Percentiles rank a stretch among this genome's conserved stretches.
phyloP scores from a whole-genome alignment of 208 protist species.

The Porcisia deanei region DNA sequence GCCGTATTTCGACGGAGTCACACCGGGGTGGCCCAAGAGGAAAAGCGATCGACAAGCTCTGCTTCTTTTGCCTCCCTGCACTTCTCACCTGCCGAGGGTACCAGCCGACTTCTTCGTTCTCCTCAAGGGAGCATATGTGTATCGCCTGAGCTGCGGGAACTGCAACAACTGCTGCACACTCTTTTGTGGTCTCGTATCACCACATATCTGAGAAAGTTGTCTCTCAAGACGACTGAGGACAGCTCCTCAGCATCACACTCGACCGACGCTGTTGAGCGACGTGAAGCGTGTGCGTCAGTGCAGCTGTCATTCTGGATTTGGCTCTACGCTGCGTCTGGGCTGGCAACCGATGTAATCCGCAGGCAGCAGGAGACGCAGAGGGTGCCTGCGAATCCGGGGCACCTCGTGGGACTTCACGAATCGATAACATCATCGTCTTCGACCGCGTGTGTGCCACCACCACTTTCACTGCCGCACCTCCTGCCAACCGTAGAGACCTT shows the following conservation, averaged over 20 bases:
- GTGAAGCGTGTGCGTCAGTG: conserved; percentile 13
- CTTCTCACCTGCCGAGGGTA: neutral
- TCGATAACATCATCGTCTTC: neutral
- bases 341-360: conserved; percentile 23
- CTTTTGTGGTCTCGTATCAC: conserved; percentile 32
- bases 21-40: neutral
- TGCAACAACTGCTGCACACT: conserved; percentile 12
- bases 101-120: neutral
- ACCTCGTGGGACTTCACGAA: neutral
- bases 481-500: conserved; percentile 28
- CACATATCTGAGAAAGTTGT: conserved; percentile 16
- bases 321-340: conserved; percentile 30
- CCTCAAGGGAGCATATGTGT: neutral
- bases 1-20: neutral
- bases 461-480: conserved; percentile 12
- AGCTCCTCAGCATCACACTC: neutral
- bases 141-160: conserved; percentile 10
- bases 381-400: neutral
- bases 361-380: neutral
- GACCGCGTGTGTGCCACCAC: neutral
- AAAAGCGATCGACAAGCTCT: conserved; percentile 6
- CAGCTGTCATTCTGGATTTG: conserved; percentile 32
- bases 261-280: conserved; percentile 4
- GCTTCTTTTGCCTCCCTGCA: neutral
- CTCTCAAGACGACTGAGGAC: conserved; percentile 1